Evolutionary conservation across 129 eudicot species (phyloP), one percentile per base, ranked within the genome.

Genomic region (Scalesia atractyloides): DNA sequence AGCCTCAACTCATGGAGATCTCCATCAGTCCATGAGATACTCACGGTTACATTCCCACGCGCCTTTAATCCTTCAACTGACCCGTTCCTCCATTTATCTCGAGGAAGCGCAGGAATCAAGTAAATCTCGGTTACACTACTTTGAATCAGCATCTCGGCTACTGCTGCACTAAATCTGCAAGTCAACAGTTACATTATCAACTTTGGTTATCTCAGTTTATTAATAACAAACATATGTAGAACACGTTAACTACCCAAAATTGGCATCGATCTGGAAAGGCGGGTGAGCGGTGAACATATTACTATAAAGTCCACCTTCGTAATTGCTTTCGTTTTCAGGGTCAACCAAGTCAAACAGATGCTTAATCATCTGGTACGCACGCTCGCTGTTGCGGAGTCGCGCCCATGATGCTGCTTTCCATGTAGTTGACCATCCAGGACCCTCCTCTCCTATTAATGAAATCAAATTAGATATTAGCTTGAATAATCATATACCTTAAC

Each of bases 371-470:
- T 59, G 72, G 60, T 89, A 89, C 58, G 96, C 91, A 43, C 80
- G 79, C 63, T 86, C 87, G 48, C 86, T 89, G 74, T 82, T 78
- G 48, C 60, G 86, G 46, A 89, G 81, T 9, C 91, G 83, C 4
- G 91, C 89, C 91, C 96, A 84, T 44, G 86, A 59, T 9, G 87
- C 80, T 11, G 87, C 79, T 75, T 89, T 89, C 91, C 91, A 89
- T 11, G 83, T 81, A 48, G 96, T 89, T 13, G 96, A 89, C 96
- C 91, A 86, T 57, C 96, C 96, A 0, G 91, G 96, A 30, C 96
- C 96, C 48, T 80, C 96, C 73, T 48, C 91, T 76, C 88, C 96
- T 80, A 68, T 58, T 3, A 68, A 41, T 80, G 13, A 20, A 65
- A 9, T 10, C 20, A 69, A 0, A 11, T 16, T 52, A 51, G 46